Evolutionary conservation across 1,284 basidiomycete species (phyloP), one percentile per base, ranked within the genome.

Genomic region (Naganishia cerealis): DNA sequence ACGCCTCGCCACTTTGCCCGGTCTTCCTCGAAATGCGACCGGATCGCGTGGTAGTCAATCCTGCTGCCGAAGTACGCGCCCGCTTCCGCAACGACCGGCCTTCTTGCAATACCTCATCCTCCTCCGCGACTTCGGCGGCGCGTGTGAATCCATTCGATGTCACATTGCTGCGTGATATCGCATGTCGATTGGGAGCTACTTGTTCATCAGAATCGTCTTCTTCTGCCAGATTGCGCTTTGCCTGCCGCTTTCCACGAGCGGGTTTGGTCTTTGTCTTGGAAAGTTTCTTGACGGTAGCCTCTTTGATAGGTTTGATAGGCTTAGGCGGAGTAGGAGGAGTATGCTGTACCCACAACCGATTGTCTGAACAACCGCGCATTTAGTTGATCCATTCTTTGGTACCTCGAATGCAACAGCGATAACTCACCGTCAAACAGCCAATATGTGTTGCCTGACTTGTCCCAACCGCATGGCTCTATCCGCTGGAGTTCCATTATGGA

Each of bases 271-370:
- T 61, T 29, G 65, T 33, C 50, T 57, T 61, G 43, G 57, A 48
- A 38, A 46, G 10, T 39, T 55, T 46, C 21, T 53, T 38, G 38
- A 42, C 24, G 16, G 40, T 12, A 24, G 39, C n/a, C 33, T 62
- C 48, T 33, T 42, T 57, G 33, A 39, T n/a, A 2, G 48, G 52
- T 65, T 57, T 57, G 24, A 46, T 42, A 2, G 66, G 66, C 62
- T 68, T 57, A 7, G 70, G 70, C 15, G 66, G 66, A 39, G 40
- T 39, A 0, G 66, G 80, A 12, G 79, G 77, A 1, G 79, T 74
- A 29, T 82, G 79, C 70, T 85, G 83, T 16, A 85, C 74, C 85
- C 85, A 86, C 12, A 86, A 77, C 2, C 85, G 83, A 71, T 85
- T 84, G 73, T 85, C 80, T 81, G 71, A n/a, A 38, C 10, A n/a